Conservation (phyloP, 306 rosid species). For the Canavalia gladiata region DNA sequence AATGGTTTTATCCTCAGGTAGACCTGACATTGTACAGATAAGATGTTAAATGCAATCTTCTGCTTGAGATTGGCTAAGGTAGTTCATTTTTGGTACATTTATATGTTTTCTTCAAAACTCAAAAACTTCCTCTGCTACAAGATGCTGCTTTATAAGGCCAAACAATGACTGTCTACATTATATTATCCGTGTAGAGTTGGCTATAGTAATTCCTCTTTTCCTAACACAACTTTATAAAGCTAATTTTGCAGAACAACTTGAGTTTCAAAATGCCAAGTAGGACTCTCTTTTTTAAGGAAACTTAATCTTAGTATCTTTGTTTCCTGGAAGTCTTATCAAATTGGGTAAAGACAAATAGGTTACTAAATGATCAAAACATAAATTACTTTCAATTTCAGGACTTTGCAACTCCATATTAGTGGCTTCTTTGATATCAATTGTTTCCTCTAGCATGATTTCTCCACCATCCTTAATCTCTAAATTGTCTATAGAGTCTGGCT, state of each 20-base stretch:
- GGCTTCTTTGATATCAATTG: neutral
- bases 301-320: neutral
- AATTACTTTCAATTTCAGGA: neutral
- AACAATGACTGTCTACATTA: neutral
- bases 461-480: neutral
- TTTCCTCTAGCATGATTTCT: neutral
- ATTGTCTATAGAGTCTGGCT: neutral
- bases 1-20: conserved; percentile 20
- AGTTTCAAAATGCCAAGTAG: neutral
- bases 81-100: neutral
- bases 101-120: neutral
- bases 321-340: neutral
- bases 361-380: neutral
- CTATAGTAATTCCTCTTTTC: neutral
- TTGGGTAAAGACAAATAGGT: neutral
- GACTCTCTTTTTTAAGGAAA: neutral
- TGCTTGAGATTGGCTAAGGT: neutral
- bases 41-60: conserved; percentile 30
- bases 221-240: neutral
- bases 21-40: conserved; percentile 32
- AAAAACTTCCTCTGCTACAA: neutral
- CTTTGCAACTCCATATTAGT: neutral
- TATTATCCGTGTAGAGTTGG: neutral
- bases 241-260: neutral
- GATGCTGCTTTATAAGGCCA: neutral